Conservation (phyloP, 768 basidiomycete genomes). For the Trametes elegans region DNA sequence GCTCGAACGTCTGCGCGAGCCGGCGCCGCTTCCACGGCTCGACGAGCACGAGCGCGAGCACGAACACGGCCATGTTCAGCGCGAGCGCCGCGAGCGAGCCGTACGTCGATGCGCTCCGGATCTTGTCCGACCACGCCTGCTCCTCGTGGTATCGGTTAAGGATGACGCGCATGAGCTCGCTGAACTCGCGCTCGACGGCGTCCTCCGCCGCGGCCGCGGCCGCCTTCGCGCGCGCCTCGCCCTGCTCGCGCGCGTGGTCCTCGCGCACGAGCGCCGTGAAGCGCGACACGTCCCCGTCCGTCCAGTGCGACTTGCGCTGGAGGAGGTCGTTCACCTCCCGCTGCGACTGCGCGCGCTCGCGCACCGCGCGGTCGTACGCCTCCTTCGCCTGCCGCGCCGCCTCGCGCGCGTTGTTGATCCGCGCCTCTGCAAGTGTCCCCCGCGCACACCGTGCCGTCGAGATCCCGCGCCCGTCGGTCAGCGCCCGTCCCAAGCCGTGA, state of each 20-base stretch:
- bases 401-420: conserved; percentile 63
- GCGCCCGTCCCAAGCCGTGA: too few species aligned
- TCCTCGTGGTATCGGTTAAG: conserved; percentile 96
- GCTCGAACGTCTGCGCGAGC: conserved; percentile 87
- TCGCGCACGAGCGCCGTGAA: conserved; percentile 90
- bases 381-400: conserved; percentile 71
- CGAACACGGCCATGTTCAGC: conserved; percentile 87
- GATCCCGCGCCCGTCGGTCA: too few species aligned
- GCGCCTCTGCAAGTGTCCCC: conserved; percentile 73
- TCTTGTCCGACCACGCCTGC: conserved; percentile 99
- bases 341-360: conserved; percentile 79
- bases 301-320: conserved; percentile 93
- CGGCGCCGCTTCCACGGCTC: conserved; percentile 95
- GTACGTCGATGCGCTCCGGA: conserved; percentile 92
- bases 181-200: conserved; percentile 84
- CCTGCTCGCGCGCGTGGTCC: conserved; percentile 85
- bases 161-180: conserved; percentile 83
- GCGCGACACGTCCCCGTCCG: conserved; percentile 77
- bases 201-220: conserved; percentile 69
- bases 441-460: too few species aligned
- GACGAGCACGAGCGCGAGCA: conserved; percentile 85
- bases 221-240: conserved; percentile 67
- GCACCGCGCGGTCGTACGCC: conserved; percentile 76
- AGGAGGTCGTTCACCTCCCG: conserved; percentile 95
- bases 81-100: conserved; percentile 83